Base-by-base conservation (phyloP, 192 early-diverging fungal genomes). In the Backusella westeae region DNA sequence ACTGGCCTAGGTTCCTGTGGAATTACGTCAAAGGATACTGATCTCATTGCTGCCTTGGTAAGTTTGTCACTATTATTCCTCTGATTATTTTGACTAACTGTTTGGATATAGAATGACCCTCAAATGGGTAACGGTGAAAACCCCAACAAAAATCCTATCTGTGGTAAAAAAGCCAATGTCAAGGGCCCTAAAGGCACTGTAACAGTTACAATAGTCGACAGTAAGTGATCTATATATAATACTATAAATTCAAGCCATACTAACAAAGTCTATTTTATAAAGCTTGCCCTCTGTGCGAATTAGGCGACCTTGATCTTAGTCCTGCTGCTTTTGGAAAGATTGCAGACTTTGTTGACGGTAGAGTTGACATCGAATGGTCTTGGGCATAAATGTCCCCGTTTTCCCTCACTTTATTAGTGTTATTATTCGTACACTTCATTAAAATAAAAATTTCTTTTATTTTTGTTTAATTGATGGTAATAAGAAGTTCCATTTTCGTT, bases 1-100 rank as follows among this genome's bases (percentile, higher is more conserved):
- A 42, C 74, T 49, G 89, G 89, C 9, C 69, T 85, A 1, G 87
- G 89, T 6, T 82, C 89, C 0, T 90, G 89, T 75, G 89, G 89
- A 8, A 17, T 59, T 19, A 77, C 75, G 6, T 83, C 85, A 67
- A 63, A 69, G 5, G 84, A 87, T 21, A 46, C 32, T 29, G 89
- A 90, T 34, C 39, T 82, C 23, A 83, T 90, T 73, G 87, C 79
- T 4, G 89, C 89, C 1, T 81, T 90, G 46, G 72, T 74, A 29
- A 29, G 26, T 29, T 29, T 29, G 26, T 29, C 26, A 29, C 26
- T 29, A 29, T 0, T 29, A 29, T 29, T 29, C 26, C 26, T 29
- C 26, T 29, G 26, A 29, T 29, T 29, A 29, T 29, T 29, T 29
- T 29, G 26, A 29, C 26, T 29, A 29, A 29, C 26, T 29, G 26